These are phyloP conservation scores for Phytophthora pinifolia DNA, from an alignment of 352 stramenopile species.

Conservation along the genomic window DNA sequence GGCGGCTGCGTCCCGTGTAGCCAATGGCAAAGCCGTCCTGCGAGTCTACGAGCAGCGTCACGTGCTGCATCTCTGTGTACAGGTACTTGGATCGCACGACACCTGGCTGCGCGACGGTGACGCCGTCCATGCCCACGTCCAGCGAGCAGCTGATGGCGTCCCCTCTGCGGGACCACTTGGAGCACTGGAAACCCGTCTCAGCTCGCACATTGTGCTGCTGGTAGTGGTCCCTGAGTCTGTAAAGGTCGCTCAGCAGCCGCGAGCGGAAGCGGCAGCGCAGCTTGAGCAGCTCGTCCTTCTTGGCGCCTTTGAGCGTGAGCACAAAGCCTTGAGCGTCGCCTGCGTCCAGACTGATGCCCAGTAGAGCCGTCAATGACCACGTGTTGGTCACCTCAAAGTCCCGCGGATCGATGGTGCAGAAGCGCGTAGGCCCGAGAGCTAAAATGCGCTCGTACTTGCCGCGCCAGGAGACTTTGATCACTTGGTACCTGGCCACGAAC, in stretches of 20 bases:
- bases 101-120: constrained; percentile 43
- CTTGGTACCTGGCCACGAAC: constrained; percentile 83
- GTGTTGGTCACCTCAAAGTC: constrained; percentile 90
- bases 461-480: constrained; percentile 82
- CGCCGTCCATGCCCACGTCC: constrained; percentile 60
- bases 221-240: constrained; percentile 62
- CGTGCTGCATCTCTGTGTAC: constrained; percentile 81
- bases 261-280: constrained; percentile 77
- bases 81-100: constrained; percentile 71
- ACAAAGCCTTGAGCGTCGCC: constrained; percentile 59
- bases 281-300: constrained; percentile 87
- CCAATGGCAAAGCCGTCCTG: constrained; percentile 65
- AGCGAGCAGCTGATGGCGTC: constrained; percentile 45
- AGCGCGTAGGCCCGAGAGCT: constrained; percentile 72
- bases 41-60: constrained; percentile 56
- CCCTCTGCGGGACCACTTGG: constrained; percentile 65
- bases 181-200: constrained; percentile 52
- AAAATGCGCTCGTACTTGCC: constrained; percentile 89
- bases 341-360: constrained; percentile 59
- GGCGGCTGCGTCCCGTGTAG: constrained; percentile 59
- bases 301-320: constrained; percentile 61
- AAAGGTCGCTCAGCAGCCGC: constrained; percentile 78
- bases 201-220: constrained; percentile 31
- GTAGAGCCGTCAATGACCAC: constrained; percentile 66
- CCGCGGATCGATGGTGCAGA: constrained; percentile 85